Base-by-base conservation (phyloP, 2,329 filamentous ascomycete genomes). In the Teratosphaeria zuluensis region DNA sequence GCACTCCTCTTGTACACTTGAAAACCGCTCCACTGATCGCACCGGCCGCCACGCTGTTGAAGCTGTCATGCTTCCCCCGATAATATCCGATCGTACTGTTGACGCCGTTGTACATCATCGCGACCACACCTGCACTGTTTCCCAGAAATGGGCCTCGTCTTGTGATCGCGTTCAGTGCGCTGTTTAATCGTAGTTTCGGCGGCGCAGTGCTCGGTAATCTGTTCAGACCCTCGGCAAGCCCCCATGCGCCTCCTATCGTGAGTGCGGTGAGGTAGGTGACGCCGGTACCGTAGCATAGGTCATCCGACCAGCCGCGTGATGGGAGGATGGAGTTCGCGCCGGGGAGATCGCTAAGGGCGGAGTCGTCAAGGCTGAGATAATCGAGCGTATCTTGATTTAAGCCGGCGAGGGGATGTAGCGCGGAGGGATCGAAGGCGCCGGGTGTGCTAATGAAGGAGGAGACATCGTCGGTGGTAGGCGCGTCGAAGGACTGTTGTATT, bases 211-310 rank as follows among this genome's bases (percentile, higher is more conserved):
- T 70, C 0, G 84, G 83, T 61, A 82, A 80, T 74, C 88, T 86
- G 70, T 86, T 85, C 68, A 97, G 77, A 11, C 94, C 94, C 76
- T 99, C 94, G 64, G 89, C 87, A 66, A 99, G 75, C 62, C 94
- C 94, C 92, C 92, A 97, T 59, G 84, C 86, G 65, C 94, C 94
- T 74, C 94, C 94, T 65, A 95, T 73, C 48, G 87, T 83, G 68
- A 99, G 79, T 6, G 89, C 94, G n/a, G 89, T 80, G 61, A 99
- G 80, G 73, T 99, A 99, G 71, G 91, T 96, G 62, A 92, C 86
- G 68, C 94, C 94, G 24, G 94, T 95, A 70, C 95, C 94, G 74
- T 99, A 99, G 78, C 94, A 97, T 61, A 99, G 84, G 74, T 99
- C 94, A 73, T 99, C 94, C 61, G 92, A 95, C 85, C 95, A 99